A percentile compares a stretch with the other conserved stretches of the same genome.
Evolutionary conservation across 2,329 filamentous ascomycete genomes (phyloP).

Genomic region (Fusarium pseudocircinatum): DNA sequence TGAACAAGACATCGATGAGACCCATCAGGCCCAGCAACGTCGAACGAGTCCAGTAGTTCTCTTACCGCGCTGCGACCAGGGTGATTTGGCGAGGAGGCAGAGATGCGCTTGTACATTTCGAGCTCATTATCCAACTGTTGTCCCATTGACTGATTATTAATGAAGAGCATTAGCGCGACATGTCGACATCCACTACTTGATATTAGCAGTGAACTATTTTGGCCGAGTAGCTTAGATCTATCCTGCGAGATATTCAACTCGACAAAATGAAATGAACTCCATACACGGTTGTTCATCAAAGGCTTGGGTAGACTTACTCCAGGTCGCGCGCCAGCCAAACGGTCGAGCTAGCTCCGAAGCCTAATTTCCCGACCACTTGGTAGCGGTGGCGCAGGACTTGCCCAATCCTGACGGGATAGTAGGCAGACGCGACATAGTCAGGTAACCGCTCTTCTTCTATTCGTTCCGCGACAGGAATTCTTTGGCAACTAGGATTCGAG

Average conservation of each 20-base stretch:
- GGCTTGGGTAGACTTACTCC: conserved; percentile 3
- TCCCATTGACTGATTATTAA: conserved; percentile 38
- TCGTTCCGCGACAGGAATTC: neutral
- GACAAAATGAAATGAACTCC: neutral
- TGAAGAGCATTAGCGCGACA: conserved; percentile 49
- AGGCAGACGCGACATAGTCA: conserved; percentile 34
- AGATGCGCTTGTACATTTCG: conserved; percentile 54
- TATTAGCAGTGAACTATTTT: neutral
- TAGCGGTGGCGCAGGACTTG: conserved; percentile 45
- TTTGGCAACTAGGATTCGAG: conserved; percentile 23
- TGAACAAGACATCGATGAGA: conserved; percentile 51
- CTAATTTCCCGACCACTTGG: conserved; percentile 53
- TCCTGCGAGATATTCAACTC: neutral
- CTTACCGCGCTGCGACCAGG: conserved; percentile 46
- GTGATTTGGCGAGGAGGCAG: conserved; percentile 41
- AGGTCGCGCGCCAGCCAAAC: conserved; percentile 53
- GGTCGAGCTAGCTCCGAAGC: conserved; percentile 53
- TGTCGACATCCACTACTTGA: conserved; percentile 39
- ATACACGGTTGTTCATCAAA: neutral
- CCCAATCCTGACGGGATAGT: conserved; percentile 40
- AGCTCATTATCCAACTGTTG: conserved; percentile 49
- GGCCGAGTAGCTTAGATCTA: neutral
- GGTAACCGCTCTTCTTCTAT: conserved; percentile 39
- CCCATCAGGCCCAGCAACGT: conserved; percentile 49
- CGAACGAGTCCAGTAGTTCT: conserved; percentile 50